Evolutionary conservation across 129 eudicot genomes (phyloP), one percentile per base, ranked within the genome.

Genomic region (Heracleum sosnowskyi): DNA sequence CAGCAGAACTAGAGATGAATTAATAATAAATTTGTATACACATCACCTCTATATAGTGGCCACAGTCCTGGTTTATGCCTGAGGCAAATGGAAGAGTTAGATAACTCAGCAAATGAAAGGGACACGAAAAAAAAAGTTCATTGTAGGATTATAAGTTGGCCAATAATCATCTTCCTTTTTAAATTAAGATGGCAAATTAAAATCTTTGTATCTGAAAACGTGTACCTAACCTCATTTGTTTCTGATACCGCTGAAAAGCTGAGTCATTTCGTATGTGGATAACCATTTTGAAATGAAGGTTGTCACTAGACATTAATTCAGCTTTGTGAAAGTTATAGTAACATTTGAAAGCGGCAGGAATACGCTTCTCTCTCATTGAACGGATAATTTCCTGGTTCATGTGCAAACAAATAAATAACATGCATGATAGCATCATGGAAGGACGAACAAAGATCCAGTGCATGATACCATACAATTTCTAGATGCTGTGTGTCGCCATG

Each of bases 41-140:
- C 29, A 40, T 83, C 86, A 93, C 98, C 98, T 91, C 98, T 85
- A 85, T 91, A 95, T 51, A 95, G 81, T 8, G 98, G 98, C 98
- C 98, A 95, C 73, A 95, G 77, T 78, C 86, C 97, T 73, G 98
- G 97, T 70, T 91, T 87, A 82, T 78, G 41, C 89, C 97, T 91
- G 89, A 77, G 44, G 81, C 68, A 78, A 44, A 36, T 63, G 39
- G 76, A 86, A 78, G 62, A 40, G 71, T 18, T 70, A 55, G 37
- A 31, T 36, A 31, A 34, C 46, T 66, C 57, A 26, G 46, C 47
- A 66, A 28, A 63, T 33, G n/a, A 35, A 69, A 69, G 22, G 64
- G 64, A 69, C 11, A 64, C 31, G 39, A 28, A 11, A 12, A 28
- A 28, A 31, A 64, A 24, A 71, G 11, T 40, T 18, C 22, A 71